Evolutionary conservation across 805 yeast genomes (phyloP), one percentile per base, ranked within the genome.

Genomic region (Pichia manshurica): DNA sequence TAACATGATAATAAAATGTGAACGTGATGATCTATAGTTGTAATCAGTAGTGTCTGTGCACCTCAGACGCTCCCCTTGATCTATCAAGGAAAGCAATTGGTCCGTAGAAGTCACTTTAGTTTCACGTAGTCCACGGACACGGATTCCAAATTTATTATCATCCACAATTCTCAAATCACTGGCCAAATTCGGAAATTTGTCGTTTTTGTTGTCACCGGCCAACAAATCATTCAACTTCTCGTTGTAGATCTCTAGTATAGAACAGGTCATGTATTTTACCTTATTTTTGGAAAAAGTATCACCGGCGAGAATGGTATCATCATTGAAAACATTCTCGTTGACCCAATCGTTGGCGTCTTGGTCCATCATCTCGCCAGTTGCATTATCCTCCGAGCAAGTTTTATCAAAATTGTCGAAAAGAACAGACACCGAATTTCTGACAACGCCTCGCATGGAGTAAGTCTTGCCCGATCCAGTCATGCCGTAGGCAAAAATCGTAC

Each of bases 381-480:
- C 40, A 22, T 37, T 50, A 15, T 29, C 28, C 9, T 31, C 16
- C 8, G n/a, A 29, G 8, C 15, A 19, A 21, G 38, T 36, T 20
- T 7, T 20, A 16, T 28, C 32, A 34, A 34, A 34, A 78, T 73
- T 72, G 13, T 70, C 65, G 58, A 81, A 89, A 3, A 86, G 70
- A 39, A 77, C 76, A 47, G 73, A 70, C 12, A 82, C 81, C 5
- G 91, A 82, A 34, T 80, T 67, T 35, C 83, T 80, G 38, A 89
- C 84, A 42, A 88, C 72, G 4, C 96, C 96, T 0, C 82, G 81
- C 95, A 88, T 88, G 2, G 95, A 78, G 60, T 77, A 81, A 0
- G 96, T 88, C 64, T 88, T 88, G 10, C 96, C 96, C 1, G 95
- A 84, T 0, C 96, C 96, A 0, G 96, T 88, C 88, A 86, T 86